Evolutionary conservation across 106 monocot genomes (phyloP), one percentile per base, ranked within the genome.

Genomic region (Phalaenopsis aphrodite): DNA sequence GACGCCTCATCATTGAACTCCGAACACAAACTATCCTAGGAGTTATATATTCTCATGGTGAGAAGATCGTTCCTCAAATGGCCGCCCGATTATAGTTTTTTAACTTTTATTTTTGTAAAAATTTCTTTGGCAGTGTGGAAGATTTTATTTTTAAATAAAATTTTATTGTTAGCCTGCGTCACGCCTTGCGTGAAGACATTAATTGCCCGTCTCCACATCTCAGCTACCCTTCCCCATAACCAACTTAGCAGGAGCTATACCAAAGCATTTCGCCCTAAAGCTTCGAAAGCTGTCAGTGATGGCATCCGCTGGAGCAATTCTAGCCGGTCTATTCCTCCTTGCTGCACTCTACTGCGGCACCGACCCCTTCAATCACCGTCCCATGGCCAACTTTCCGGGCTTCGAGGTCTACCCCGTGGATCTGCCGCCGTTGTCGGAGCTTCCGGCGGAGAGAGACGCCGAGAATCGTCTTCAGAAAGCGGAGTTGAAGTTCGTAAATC

Each of bases 381-480:
- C 89, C 14, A 87, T 91, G 85, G 87, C 77, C 23, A 80, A 78
- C 4, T 91, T 91, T 79, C 91, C 91, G 36, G 83, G 57, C 9
- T 91, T 87, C 81, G 78, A 89, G 80, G 78, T 87, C 12, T 82
- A 89, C 78, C 8, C n/a, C 19, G 83, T 85, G 47, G 91, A 87
- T 23, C 12, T 89, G 12, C 79, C 79, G 21, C 75, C 85, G 17
- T 74, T 42, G 86, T 71, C 81, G 64, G 87, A 81, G 57, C 0
- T 89, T 4, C 85, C 85, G 12, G 30, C 52, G 14, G 79, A 79
- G 38, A 67, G 81, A 8, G 91, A 91, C 77, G 1, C 36, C 8
- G 75, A 82, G 42, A 72, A 89, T 75, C 82, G 78, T 30, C 87
- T 91, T 5, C 87, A 89, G 83, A 79, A 43, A 69, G 80, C 91